Conservation (phyloP, 169 alveolate species). For the Plasmodium ovale region DNA sequence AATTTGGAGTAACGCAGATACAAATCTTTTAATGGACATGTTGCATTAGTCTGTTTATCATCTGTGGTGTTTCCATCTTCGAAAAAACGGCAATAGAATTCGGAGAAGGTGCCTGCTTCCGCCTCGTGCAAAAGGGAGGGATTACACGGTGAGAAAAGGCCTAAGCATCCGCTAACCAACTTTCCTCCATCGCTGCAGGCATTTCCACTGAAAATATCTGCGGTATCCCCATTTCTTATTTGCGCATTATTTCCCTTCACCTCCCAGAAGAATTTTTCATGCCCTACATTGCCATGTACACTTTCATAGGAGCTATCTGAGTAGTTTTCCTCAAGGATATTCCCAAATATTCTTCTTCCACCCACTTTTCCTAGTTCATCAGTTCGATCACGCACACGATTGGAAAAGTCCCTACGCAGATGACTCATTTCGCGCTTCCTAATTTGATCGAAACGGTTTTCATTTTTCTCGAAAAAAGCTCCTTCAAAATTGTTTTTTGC, state of each 20-base stretch:
- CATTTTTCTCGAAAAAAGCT: conserved; percentile 44
- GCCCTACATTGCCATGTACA: too few species aligned
- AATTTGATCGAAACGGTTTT: conserved; percentile 6
- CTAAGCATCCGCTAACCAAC: background rate
- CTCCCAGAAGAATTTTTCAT: too few species aligned
- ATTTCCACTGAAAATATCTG: background rate
- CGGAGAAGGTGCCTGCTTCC: background rate
- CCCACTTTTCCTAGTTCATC: background rate
- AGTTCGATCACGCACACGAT: background rate
- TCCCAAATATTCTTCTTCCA: background rate
- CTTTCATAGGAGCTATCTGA: conserved; percentile 30
- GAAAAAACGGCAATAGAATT: conserved; percentile 43
- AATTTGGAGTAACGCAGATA: conserved; percentile 28
- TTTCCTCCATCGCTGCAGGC: background rate
- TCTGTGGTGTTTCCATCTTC: background rate
- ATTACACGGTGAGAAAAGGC: conserved; percentile 7
- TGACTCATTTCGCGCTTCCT: conserved; percentile 8
- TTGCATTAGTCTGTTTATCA: background rate
- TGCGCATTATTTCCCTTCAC: too few species aligned
- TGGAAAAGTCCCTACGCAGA: conserved; percentile 1
- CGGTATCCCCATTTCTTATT: background rate
- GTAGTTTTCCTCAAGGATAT: conserved; percentile 8
- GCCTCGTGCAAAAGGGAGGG: background rate
- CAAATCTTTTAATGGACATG: conserved; percentile 18
- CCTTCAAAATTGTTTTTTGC: conserved; percentile 77